phyloP scores from a whole-genome alignment of 306 rosid species.

The Parietaria judaica region DNA sequence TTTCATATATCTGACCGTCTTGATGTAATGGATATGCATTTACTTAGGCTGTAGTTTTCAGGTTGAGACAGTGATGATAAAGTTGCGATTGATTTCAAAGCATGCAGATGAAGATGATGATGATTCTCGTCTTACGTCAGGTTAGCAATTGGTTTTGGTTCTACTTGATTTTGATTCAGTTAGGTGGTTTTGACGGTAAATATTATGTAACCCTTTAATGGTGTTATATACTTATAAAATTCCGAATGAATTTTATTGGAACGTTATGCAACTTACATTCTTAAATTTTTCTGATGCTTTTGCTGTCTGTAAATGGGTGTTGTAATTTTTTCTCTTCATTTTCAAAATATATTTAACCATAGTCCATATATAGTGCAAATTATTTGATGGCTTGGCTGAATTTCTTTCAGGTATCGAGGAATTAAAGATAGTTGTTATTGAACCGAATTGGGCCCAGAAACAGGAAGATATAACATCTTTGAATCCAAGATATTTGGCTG shows the following conservation, averaged over 20 bases:
- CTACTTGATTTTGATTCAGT: background rate
- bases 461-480: conserved; percentile 52
- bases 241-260: background rate
- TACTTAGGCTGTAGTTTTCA: conserved; percentile 35
- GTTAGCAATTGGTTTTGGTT: conserved; percentile 23
- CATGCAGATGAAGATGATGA: conserved; percentile 35
- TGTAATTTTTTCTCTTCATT: no score
- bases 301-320: background rate
- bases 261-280: background rate
- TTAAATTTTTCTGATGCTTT: background rate
- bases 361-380: background rate
- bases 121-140: conserved; percentile 35
- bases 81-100: conserved; percentile 51
- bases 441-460: conserved; percentile 55
- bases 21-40: conserved; percentile 15
- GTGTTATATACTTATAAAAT: background rate
- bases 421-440: conserved; percentile 59
- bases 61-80: conserved; percentile 51
- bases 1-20: conserved; percentile 11
- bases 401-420: conserved; percentile 60
- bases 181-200: no score
- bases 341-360: no score
- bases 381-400: conserved; percentile 16
- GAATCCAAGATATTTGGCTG: conserved; percentile 49
- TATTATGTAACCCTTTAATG: background rate